phyloP scores from a whole-genome alignment of 2,329 filamentous ascomycete species.

The Daldinia eschscholtzii region DNA sequence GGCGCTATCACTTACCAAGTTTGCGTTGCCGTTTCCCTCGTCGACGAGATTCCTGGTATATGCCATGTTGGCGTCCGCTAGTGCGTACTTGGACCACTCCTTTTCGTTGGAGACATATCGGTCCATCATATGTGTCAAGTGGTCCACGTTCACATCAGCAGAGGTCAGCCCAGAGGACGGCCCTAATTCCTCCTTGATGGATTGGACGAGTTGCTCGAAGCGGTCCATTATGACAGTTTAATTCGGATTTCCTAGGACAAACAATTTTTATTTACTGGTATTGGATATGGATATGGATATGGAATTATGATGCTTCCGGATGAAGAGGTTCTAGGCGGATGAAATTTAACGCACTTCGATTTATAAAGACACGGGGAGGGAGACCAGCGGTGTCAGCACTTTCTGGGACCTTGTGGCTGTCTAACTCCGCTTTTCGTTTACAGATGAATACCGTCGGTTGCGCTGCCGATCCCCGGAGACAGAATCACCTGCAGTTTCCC shows the following conservation, averaged over 20 bases:
- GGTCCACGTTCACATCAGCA: conserved; percentile 80
- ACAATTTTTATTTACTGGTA: conserved; percentile 14
- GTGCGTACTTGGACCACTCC: conserved; percentile 82
- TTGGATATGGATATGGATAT: conserved; percentile 20
- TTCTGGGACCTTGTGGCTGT: conserved; percentile 11
- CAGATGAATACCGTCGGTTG: conserved; percentile 27
- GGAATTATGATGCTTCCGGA: conserved; percentile 25
- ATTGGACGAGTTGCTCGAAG: conserved; percentile 78
- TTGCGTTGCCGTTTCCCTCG: conserved; percentile 80
- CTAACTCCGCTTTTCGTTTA: conserved; percentile 38
- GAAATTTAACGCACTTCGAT: conserved; percentile 17
- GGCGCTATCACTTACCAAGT: conserved; percentile 57
- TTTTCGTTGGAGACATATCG: conserved; percentile 75
- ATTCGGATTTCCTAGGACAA: conserved; percentile 19
- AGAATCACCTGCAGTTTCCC: conserved; percentile 33
- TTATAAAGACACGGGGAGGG: conserved; percentile 28
- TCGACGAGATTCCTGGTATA: conserved; percentile 94
- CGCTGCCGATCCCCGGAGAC: conserved; percentile 38
- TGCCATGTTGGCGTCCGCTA: conserved; percentile 74
- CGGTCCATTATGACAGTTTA: conserved; percentile 52
- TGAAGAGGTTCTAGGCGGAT: conserved; percentile 20
- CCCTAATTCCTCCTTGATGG: conserved; percentile 80
- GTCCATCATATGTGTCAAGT: conserved; percentile 79
- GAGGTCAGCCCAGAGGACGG: conserved; percentile 86
- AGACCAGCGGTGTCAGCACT: conserved; percentile 44